A percentile compares a stretch with the other conserved stretches of the same genome.
Evolutionary conservation across 2,329 filamentous ascomycete genomes (phyloP).

Genomic region (Aspergillus aculeatus): DNA sequence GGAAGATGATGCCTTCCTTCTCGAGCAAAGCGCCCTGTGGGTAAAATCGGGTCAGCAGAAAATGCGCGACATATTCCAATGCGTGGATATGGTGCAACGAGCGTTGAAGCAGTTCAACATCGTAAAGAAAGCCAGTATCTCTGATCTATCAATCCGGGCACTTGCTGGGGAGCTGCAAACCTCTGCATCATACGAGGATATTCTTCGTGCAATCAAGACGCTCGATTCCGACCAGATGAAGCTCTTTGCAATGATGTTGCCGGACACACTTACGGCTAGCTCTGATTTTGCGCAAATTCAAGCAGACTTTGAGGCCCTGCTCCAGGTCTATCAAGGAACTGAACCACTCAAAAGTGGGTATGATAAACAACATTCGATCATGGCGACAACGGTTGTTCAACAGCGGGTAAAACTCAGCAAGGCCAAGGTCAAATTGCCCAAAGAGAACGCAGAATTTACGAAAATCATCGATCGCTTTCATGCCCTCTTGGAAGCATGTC

Average conservation of each 20-base stretch:
- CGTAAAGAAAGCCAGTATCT: slow-evolving; percentile 30
- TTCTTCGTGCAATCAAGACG: slow-evolving; percentile 53
- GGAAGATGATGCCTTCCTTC: slow-evolving; percentile 50
- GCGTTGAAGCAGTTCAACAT: slow-evolving; percentile 31
- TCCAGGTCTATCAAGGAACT: slow-evolving; percentile 47
- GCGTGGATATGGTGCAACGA: slow-evolving; percentile 28
- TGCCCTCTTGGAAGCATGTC: slow-evolving; percentile 46
- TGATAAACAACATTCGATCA: slow-evolving; percentile 60
- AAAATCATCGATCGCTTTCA: slow-evolving; percentile 51
- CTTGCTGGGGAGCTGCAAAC: slow-evolving; percentile 54
- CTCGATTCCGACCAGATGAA: slow-evolving; percentile 51
- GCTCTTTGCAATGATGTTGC: slow-evolving; percentile 40
- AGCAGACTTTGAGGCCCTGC: slow-evolving; percentile 50
- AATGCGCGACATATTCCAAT: slow-evolving; percentile 39
- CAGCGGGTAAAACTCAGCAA: slow-evolving; percentile 60
- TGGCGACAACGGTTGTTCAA: slow-evolving; percentile 59
- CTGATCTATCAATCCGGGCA: slow-evolving; percentile 41
- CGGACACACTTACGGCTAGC: slow-evolving; percentile 33
- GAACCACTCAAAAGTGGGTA: slow-evolving; percentile 70
- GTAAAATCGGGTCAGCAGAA: slow-evolving; percentile 41
- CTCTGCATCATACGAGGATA: slow-evolving; percentile 52
- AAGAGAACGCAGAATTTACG: slow-evolving; percentile 57
- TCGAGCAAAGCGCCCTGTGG: slow-evolving; percentile 40
- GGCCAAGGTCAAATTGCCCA: slow-evolving; percentile 54
- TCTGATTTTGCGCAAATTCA: slow-evolving; percentile 44